phyloP scores from a whole-genome alignment of 352 stramenopile genomes.

The Stramenopiles sp. region DNA sequence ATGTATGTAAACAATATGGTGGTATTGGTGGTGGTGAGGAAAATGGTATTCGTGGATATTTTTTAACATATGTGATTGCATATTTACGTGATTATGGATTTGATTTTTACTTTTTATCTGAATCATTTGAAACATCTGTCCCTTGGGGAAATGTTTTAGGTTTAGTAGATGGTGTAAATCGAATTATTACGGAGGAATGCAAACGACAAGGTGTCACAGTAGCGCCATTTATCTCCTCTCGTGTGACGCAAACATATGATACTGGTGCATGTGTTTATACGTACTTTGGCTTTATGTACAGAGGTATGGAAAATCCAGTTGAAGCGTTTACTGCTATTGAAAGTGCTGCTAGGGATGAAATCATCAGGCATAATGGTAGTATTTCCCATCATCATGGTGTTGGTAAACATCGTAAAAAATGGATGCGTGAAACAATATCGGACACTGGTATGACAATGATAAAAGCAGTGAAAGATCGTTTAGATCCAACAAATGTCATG shows the following conservation, averaged over 20 bases:
- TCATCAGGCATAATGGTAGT: conserved; percentile 63
- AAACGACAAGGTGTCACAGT: conserved; percentile 32
- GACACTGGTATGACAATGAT: conserved; percentile 38
- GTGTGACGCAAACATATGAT: conserved; percentile 82
- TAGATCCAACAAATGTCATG: conserved; percentile 77
- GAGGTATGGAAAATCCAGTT: conserved; percentile 46
- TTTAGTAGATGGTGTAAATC: conserved; percentile 33
- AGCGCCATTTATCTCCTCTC: conserved; percentile 60
- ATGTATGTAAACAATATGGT: conserved; percentile 42
- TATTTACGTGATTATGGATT: conserved; percentile 78
- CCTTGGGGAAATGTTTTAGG: conserved; percentile 41
- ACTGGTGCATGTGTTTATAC: conserved; percentile 82
- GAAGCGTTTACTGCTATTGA: conserved; percentile 51
- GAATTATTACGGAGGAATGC: conserved; percentile 24
- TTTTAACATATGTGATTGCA: conserved; percentile 78
- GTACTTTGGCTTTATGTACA: conserved; percentile 83
- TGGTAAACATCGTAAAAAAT: conserved; percentile 67
- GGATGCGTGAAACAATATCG: conserved; percentile 54
- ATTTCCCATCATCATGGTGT: conserved; percentile 85
- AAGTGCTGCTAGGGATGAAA: conserved; percentile 41
- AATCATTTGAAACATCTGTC: conserved; percentile 65
- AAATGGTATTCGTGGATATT: conserved; percentile 66
- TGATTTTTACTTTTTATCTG: conserved; percentile 67
- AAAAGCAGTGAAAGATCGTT: conserved; percentile 48
- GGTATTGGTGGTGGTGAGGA: conserved; percentile 51